Evolutionary conservation across 2,329 filamentous ascomycete genomes (phyloP), one percentile per base, ranked within the genome.

Genomic region (Aspergillus calidoustus): DNA sequence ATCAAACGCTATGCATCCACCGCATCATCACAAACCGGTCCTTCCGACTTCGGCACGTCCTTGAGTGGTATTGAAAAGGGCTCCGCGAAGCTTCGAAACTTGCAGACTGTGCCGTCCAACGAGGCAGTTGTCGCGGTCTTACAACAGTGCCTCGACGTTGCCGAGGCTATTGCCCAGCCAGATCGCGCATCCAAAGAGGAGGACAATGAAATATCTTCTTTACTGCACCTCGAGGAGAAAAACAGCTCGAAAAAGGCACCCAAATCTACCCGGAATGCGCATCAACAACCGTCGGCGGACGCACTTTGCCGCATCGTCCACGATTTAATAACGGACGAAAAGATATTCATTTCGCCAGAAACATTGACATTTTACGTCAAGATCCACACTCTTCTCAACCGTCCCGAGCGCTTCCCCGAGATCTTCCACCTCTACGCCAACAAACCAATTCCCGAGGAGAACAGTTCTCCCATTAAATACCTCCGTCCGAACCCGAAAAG

Each of bases 401-500:
- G 85, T 60, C 89, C 92, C 3, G 87, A 91, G 66, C 88, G 91
- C 49, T 86, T 98, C 64, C 92, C 94, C 7, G 86, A 89, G 62
- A 87, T 93, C 47, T 90, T 99, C 72, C 81, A 88, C 59, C 83
- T 97, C 57, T 98, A 94, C 75, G 91, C 92, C 53, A 86, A 87
- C 68, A 99, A 98, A 77, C 90, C 91, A 9, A 81, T 88, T 64
- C 91, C 93, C 2, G 79, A 84, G 54, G 81, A 87, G 69, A 82
- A 83, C 54, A 83, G 85, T 19, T 84, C 84, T 17, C 84, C 84
- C 8, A 80, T 91, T 56, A 79, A 79, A 64, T 92, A 88, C 71
- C 81, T 80, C 46, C 75, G 82, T 54, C 86, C 86, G 47, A 91
- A 90, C 47, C 89, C 92, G 17, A 88, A 89, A 64, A 84, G 86